phyloP scores from a whole-genome alignment of 2,329 filamentous ascomycete genomes.

The Pestalotiopsis sp. region DNA sequence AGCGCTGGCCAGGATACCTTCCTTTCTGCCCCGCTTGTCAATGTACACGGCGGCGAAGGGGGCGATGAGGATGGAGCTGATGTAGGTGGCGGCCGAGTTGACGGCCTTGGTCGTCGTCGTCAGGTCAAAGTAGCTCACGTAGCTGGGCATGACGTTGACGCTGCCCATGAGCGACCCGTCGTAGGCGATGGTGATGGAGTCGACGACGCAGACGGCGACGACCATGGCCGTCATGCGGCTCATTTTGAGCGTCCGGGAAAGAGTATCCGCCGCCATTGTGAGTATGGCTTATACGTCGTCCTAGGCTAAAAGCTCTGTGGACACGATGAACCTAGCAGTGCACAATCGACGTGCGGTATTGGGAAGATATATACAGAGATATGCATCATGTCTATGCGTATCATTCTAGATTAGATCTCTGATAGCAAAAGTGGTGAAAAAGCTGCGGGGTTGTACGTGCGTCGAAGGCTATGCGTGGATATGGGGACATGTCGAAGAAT shows the following conservation, averaged over 20 bases:
- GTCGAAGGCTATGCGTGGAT: background rate
- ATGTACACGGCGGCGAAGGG: conserved; percentile 22
- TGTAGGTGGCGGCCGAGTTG: conserved; percentile 28
- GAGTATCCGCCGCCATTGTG: background rate
- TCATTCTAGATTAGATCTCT: background rate
- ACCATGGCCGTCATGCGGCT: conserved; percentile 4
- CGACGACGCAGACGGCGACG: background rate
- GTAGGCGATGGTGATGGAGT: conserved; percentile 9
- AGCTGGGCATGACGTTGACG: conserved; percentile 35
- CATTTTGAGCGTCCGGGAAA: conserved; percentile 1
- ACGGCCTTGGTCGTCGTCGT: conserved; percentile 32
- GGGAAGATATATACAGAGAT: no score
- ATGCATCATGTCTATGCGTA: no score
- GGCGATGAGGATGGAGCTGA: conserved; percentile 24
- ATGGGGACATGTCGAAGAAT: background rate
- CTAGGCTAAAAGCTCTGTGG: background rate
- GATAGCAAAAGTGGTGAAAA: background rate
- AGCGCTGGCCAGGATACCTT: conserved; percentile 21
- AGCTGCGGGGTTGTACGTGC: background rate
- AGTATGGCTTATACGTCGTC: background rate
- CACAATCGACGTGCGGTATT: no score
- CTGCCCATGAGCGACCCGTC: conserved; percentile 15
- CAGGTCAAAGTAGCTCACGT: conserved; percentile 33
- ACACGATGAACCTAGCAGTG: no score
- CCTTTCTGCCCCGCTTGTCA: conserved; percentile 26